Conservation (phyloP, 176 grass and related monocot species). For the Thinopyrum elongatum region DNA sequence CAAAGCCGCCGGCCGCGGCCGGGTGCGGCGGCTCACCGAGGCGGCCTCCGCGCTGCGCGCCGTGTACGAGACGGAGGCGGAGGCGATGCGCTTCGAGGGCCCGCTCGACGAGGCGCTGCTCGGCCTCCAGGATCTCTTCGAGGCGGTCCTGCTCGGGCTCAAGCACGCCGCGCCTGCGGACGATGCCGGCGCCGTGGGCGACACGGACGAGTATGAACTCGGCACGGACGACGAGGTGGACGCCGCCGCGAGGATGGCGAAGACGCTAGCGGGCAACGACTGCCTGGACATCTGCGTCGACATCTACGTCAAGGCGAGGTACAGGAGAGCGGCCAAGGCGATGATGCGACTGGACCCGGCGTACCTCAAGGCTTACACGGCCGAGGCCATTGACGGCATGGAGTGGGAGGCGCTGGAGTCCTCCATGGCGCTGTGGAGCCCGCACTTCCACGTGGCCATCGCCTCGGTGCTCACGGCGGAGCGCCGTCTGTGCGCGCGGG, state of each 20-base stretch:
- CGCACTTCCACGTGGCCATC: slow-evolving; percentile 56
- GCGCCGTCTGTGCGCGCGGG: slow-evolving; percentile 49
- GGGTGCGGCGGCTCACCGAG: slow-evolving; percentile 47
- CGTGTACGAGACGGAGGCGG: slow-evolving; percentile 56
- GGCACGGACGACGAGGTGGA: slow-evolving; percentile 48
- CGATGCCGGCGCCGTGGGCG: neutral
- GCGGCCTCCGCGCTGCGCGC: slow-evolving; percentile 42
- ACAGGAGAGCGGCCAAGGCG: slow-evolving; percentile 65
- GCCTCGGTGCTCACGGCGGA: slow-evolving; percentile 48
- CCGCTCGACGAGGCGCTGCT: slow-evolving; percentile 60
- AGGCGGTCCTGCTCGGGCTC: slow-evolving; percentile 45
- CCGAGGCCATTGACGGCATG: slow-evolving; percentile 59
- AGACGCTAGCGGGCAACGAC: slow-evolving; percentile 59
- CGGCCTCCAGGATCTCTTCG: slow-evolving; percentile 54
- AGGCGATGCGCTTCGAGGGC: slow-evolving; percentile 67
- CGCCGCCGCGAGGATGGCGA: slow-evolving; percentile 42
- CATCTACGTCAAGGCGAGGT: slow-evolving; percentile 65
- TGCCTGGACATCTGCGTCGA: slow-evolving; percentile 74
- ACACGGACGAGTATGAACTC: slow-evolving; percentile 2
- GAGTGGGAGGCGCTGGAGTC: slow-evolving; percentile 64
- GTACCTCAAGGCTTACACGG: slow-evolving; percentile 62
- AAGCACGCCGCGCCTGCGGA: slow-evolving; percentile 40
- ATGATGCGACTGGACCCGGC: slow-evolving; percentile 65
- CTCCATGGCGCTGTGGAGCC: slow-evolving; percentile 53
- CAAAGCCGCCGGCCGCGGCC: slow-evolving; percentile 43